Evolutionary conservation across 257 asterid species (phyloP).

Genomic region (Solanum dulcamara): DNA sequence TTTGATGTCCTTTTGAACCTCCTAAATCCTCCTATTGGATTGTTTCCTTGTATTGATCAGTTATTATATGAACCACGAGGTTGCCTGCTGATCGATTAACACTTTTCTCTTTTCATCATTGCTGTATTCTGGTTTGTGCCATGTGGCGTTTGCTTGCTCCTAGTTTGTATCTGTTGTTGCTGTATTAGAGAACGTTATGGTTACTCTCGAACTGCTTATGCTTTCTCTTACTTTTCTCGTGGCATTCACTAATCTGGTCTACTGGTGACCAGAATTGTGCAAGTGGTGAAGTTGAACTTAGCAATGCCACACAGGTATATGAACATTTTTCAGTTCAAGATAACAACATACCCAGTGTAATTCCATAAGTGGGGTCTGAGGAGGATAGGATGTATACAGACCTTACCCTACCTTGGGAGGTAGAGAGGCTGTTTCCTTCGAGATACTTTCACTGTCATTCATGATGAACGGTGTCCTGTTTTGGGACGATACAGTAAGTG

Average conservation of each 20-base stretch:
- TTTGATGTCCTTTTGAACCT: background rate
- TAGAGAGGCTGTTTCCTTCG: slow-evolving; percentile 24
- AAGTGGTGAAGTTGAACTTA: slow-evolving; percentile 50
- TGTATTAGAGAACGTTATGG: slow-evolving; percentile 27
- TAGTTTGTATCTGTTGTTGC: slow-evolving; percentile 45
- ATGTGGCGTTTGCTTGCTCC: slow-evolving; percentile 42
- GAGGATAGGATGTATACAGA: too few species aligned
- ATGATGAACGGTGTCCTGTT: slow-evolving; percentile 51
- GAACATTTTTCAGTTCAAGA: background rate
- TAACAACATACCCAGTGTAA: background rate
- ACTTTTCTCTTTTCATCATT: slow-evolving; percentile 16
- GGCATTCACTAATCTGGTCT: slow-evolving; percentile 89
- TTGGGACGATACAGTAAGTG: slow-evolving; percentile 35
- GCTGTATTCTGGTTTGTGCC: slow-evolving; percentile 54
- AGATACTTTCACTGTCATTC: slow-evolving; percentile 43
- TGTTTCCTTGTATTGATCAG: background rate
- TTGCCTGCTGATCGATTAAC: background rate
- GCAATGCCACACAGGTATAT: slow-evolving; percentile 57
- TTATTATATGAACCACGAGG: background rate
- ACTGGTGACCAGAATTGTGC: slow-evolving; percentile 45
- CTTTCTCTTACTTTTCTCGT: slow-evolving; percentile 45
- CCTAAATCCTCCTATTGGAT: background rate
- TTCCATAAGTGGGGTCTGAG: background rate
- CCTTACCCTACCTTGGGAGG: background rate
- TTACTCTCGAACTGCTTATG: slow-evolving; percentile 61